Evolutionary conservation across 1,284 basidiomycete genomes (phyloP).

Genomic region (Ganoderma boninense): DNA sequence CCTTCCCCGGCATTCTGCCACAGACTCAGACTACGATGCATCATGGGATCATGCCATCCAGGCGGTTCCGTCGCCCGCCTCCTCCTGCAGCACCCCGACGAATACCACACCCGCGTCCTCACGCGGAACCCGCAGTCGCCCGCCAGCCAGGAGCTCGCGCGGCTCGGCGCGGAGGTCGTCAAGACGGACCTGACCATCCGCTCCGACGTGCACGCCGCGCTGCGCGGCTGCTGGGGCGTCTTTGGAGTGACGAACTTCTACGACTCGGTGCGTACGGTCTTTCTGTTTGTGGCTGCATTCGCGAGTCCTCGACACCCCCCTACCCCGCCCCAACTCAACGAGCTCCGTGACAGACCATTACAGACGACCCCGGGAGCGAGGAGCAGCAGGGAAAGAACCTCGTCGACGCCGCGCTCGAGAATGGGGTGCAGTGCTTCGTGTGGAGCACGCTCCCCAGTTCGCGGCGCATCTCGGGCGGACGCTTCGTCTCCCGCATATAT

Average conservation of each 20-base stretch:
- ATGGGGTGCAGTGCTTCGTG: slow-evolving; percentile 31
- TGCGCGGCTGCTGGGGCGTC: slow-evolving; percentile 37
- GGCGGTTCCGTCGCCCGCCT: slow-evolving; percentile 35
- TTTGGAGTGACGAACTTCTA: slow-evolving; percentile 40
- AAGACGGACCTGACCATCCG: slow-evolving; percentile 33
- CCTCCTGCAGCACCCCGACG: slow-evolving; percentile 28
- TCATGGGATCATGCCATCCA: no score
- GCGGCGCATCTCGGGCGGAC: slow-evolving; percentile 32
- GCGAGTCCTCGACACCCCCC: no score
- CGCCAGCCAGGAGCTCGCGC: slow-evolving; percentile 26
- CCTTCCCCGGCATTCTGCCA: no score
- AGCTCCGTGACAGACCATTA: slow-evolving; percentile 29
- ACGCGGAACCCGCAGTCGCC: slow-evolving; percentile 31
- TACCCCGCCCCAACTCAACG: no score
- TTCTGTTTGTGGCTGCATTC: no score
- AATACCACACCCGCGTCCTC: slow-evolving; percentile 32
- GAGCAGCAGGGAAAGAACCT: slow-evolving; percentile 28
- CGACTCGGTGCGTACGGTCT: slow-evolving; percentile 29
- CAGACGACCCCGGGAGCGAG: slow-evolving; percentile 36
- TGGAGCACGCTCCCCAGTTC: slow-evolving; percentile 39
- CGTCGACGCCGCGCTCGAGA: slow-evolving; percentile 23
- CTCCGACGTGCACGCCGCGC: slow-evolving; percentile 24
- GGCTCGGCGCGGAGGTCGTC: slow-evolving; percentile 33
- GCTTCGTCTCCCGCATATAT: slow-evolving; percentile 36
- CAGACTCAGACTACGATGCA: no score